These are phyloP conservation scores for Striga asiatica DNA, from an alignment of 257 asterid species.

Conservation along the genomic window DNA sequence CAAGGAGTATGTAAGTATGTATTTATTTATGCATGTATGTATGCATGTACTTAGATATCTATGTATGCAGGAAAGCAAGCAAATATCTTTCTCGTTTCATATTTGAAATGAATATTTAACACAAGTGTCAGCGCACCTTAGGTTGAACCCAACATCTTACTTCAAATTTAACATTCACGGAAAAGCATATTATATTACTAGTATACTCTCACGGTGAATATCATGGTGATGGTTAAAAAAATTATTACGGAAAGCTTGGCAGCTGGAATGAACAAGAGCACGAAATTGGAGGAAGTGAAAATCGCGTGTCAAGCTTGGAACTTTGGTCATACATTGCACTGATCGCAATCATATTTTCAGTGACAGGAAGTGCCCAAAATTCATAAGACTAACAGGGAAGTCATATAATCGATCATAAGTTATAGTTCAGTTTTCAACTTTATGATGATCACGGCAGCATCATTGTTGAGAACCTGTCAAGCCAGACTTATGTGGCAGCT, in stretches of 20 bases:
- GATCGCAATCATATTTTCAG: not conserved
- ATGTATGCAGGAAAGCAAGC: not conserved
- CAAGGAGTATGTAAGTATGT: too few relatives aligned
- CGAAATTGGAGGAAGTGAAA: not conserved
- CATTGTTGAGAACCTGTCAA: not conserved
- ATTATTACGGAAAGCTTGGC: constrained; percentile 1
- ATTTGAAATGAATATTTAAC: constrained; percentile 5
- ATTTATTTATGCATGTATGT: not conserved
- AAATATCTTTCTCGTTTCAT: not conserved
- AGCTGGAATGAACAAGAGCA: constrained; percentile 5
- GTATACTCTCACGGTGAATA: not conserved
- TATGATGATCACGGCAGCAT: constrained; percentile 1
- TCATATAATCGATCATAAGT: not conserved
- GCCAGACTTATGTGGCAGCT: constrained; percentile 3
- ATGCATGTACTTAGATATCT: not conserved
- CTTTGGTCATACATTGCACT: constrained; percentile 1
- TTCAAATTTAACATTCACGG: constrained; percentile 1
- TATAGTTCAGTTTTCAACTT: not conserved
- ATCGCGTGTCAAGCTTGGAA: constrained; percentile 6
- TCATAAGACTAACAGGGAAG: not conserved
- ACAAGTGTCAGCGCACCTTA: constrained; percentile 7
- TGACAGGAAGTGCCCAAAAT: not conserved
- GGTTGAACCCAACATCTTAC: not conserved
- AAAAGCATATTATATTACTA: constrained; percentile 1
- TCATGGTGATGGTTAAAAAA: not conserved